Evolutionary conservation across 2,329 filamentous ascomycete genomes (phyloP), one percentile per base, ranked within the genome.

Genomic region (Helicocarpus griseus): DNA sequence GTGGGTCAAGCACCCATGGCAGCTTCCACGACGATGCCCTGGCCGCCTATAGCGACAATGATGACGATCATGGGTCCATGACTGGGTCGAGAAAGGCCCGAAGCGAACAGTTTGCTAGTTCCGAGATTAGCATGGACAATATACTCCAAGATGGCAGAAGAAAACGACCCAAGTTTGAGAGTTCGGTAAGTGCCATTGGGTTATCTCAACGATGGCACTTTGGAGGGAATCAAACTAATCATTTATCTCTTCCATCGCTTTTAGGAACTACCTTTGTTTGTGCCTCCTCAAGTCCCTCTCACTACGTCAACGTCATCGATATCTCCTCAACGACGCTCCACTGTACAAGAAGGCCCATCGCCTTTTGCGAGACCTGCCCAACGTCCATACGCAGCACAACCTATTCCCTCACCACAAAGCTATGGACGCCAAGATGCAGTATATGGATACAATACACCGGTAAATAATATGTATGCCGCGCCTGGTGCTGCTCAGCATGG

Each of bases 231-330:
- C 5, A 45, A 14, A 48, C 29, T 41, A 26, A 31, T 48, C 46
- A 55, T 11, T 24, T 48, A 49, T 55, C 55, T 52, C 56, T 56
- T 8, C 44, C 54, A 53, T 53, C 50, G 55, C 7, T 59, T n/a
- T 54, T 67, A 98, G 93, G 91, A 97, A 79, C 77, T 98, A 50
- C 93, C 93, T 51, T 77, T 98, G 50, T 98, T 97, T 69, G 90
- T 89, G 57, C 91, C 91, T 58, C 88, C 88, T 55, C 91, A 94
- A 71, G 90, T 96, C 73, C 91, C 91, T 46, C 86, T 91, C 59
- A 85, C 89, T 48, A 86, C 87, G n/a, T 96, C 91, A n/a, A 89
- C 91, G 62, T 91, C 90, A n/a, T 97, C 91, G 19, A 86, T 95
- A 48, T 97, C 91, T 26, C 91, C 91, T 54, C 88, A 89, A 65